A percentile compares a stretch with the other conserved stretches of the same genome.
Conservation (phyloP, 2,329 filamentous ascomycete species). For the Microascus cirrosus region DNA sequence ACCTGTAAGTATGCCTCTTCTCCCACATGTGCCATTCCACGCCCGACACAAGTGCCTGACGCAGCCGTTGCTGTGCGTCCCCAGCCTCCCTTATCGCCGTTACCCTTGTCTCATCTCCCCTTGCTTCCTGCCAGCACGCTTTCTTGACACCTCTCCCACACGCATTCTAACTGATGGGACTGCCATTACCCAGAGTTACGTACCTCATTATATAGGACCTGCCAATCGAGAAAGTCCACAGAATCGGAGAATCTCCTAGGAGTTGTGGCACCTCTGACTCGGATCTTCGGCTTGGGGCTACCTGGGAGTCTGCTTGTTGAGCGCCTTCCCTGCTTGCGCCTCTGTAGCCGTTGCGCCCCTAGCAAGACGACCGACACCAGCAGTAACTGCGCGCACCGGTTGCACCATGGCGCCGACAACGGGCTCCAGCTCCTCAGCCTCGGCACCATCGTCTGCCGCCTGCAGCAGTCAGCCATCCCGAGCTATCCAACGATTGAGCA, state of each 20-base stretch:
- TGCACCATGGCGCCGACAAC: background rate
- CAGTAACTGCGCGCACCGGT: background rate
- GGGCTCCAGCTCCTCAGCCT: slow-evolving; percentile 6
- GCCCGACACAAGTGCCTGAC: background rate
- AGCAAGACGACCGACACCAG: background rate
- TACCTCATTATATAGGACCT: background rate
- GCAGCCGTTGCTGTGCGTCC: background rate
- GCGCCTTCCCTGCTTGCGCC: background rate
- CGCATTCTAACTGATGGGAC: background rate
- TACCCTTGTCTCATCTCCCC: background rate
- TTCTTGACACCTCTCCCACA: background rate
- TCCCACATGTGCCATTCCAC: background rate
- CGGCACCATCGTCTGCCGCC: background rate
- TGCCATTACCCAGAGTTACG: background rate
- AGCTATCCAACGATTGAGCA: slow-evolving; percentile 12
- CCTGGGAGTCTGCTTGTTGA: background rate
- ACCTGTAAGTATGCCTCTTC: background rate
- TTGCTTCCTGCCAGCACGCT: background rate
- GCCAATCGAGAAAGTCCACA: background rate
- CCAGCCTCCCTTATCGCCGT: background rate
- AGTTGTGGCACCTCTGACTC: background rate
- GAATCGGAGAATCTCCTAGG: background rate
- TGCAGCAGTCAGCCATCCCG: background rate
- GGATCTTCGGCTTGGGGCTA: background rate
- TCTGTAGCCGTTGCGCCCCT: background rate